phyloP scores from a whole-genome alignment of 2,329 filamentous ascomycete genomes.

The Penicillium olsonii region DNA sequence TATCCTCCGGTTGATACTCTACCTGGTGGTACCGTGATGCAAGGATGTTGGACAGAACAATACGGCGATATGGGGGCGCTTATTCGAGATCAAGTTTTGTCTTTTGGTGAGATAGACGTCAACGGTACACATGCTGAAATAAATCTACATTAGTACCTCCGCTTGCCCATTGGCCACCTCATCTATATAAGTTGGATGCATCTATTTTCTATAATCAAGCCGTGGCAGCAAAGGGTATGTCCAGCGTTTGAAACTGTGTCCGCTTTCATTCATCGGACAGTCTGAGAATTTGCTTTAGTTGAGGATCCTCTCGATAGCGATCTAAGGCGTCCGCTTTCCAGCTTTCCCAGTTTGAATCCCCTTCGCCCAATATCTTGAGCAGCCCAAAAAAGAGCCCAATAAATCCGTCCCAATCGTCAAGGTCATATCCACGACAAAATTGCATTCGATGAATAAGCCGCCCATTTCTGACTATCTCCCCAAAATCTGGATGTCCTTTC shows the following conservation, averaged over 20 bases:
- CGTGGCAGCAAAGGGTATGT: too few species aligned
- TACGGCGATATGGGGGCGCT: neutral
- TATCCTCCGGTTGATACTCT: neutral
- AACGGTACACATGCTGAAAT: too few species aligned
- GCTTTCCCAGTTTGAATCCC: neutral
- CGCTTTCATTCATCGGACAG: neutral
- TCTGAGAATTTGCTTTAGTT: constrained; percentile 1
- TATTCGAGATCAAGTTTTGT: neutral
- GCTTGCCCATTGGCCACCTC: too few species aligned
- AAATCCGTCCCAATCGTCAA: constrained; percentile 45
- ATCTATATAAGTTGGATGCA: too few species aligned
- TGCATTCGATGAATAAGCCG: constrained; percentile 42
- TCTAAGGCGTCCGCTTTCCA: neutral
- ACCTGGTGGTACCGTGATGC: neutral
- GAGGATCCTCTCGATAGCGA: constrained; percentile 1
- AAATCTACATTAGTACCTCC: too few species aligned
- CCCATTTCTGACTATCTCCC: constrained; percentile 40
- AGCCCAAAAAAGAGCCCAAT: neutral
- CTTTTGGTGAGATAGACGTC: neutral
- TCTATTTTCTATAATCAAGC: too few species aligned
- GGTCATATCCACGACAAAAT: constrained; percentile 48
- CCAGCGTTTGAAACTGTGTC: neutral
- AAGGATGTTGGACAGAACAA: neutral
- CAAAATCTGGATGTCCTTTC: constrained; percentile 41
- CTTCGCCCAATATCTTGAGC: neutral